phyloP scores from a whole-genome alignment of 208 protist species.

The Crithidia thermophila region DNA sequence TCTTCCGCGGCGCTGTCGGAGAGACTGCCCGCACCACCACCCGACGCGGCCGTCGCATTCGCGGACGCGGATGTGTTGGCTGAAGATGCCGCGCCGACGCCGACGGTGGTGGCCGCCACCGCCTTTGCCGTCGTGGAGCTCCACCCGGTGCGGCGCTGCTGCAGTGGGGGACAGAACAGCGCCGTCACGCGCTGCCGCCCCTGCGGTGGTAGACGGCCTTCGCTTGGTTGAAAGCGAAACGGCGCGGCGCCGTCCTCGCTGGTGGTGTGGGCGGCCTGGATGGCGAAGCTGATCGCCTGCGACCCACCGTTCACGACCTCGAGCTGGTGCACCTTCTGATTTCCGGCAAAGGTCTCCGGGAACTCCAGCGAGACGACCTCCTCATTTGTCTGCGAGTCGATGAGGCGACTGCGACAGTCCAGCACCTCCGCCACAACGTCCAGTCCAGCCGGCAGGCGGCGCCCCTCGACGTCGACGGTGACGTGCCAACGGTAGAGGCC shows the following conservation, averaged over 20 bases:
- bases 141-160: slow-evolving; percentile 66
- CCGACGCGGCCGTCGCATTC: background rate
- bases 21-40: background rate
- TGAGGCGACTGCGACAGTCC: slow-evolving; percentile 70
- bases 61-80: background rate
- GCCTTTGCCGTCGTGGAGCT: slow-evolving; percentile 5
- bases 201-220: slow-evolving; percentile 73
- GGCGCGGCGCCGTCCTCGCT: slow-evolving; percentile 48
- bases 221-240: slow-evolving; percentile 73
- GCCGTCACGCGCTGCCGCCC: slow-evolving; percentile 49
- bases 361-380: slow-evolving; percentile 72
- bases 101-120: slow-evolving; percentile 5
- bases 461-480: slow-evolving; percentile 47
- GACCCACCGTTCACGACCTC: slow-evolving; percentile 76
- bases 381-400: slow-evolving; percentile 57
- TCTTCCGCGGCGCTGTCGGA: slow-evolving; percentile 13
- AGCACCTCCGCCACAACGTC: slow-evolving; percentile 68
- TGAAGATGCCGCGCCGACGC: slow-evolving; percentile 18
- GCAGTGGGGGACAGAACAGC: slow-evolving; percentile 72
- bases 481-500: slow-evolving; percentile 54
- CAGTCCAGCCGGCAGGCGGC: slow-evolving; percentile 36
- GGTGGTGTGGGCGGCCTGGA: slow-evolving; percentile 63
- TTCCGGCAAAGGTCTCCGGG: slow-evolving; percentile 68
- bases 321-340: slow-evolving; percentile 45
- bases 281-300: slow-evolving; percentile 82